A percentile compares a stretch with the other conserved stretches of the same genome.
phyloP scores from a whole-genome alignment of 352 stramenopile genomes.

The Pythium guiyangense region DNA sequence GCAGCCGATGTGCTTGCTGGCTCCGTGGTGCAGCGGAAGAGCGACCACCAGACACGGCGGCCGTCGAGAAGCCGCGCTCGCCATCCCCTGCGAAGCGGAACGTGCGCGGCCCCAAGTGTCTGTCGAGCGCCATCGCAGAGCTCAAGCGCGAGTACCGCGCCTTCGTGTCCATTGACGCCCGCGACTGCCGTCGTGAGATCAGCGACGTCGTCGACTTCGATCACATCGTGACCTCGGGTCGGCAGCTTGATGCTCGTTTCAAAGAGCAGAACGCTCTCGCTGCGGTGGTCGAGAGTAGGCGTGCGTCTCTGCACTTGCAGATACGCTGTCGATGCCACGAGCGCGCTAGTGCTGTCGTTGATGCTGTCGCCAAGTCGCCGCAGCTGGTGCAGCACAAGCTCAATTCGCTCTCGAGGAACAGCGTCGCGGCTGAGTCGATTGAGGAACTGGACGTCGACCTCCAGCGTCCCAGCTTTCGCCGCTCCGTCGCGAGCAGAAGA shows the following conservation, averaged over 20 bases:
- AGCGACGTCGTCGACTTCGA: slow-evolving; percentile 14
- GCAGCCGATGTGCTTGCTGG: too few relatives aligned
- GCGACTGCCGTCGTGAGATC: slow-evolving; percentile 18
- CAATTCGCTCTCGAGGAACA: slow-evolving; percentile 2
- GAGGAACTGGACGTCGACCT: slow-evolving; percentile 35
- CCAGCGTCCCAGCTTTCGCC: slow-evolving; percentile 15
- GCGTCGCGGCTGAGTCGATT: slow-evolving; percentile 2
- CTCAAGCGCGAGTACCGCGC: slow-evolving; percentile 16
- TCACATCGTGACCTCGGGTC: not conserved
- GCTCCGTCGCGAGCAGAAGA: not conserved
- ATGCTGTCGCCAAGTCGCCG: not conserved
- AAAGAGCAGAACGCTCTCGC: not conserved
- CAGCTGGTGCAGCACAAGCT: slow-evolving; percentile 24
- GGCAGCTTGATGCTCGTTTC: slow-evolving; percentile 1
- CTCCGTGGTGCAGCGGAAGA: not conserved
- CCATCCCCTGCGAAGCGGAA: slow-evolving; percentile 30
- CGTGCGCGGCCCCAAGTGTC: slow-evolving; percentile 17
- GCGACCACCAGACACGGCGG: slow-evolving; percentile 6
- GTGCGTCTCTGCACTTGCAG: not conserved
- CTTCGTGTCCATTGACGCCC: not conserved
- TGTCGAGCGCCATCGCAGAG: slow-evolving; percentile 20
- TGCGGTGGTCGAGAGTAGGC: too few relatives aligned
- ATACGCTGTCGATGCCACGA: not conserved
- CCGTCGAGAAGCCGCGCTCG: slow-evolving; percentile 2
- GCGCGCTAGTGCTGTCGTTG: not conserved